Conservation (phyloP, 495 filamentous ascomycete genomes). For the Penicillium maclennaniae region DNA sequence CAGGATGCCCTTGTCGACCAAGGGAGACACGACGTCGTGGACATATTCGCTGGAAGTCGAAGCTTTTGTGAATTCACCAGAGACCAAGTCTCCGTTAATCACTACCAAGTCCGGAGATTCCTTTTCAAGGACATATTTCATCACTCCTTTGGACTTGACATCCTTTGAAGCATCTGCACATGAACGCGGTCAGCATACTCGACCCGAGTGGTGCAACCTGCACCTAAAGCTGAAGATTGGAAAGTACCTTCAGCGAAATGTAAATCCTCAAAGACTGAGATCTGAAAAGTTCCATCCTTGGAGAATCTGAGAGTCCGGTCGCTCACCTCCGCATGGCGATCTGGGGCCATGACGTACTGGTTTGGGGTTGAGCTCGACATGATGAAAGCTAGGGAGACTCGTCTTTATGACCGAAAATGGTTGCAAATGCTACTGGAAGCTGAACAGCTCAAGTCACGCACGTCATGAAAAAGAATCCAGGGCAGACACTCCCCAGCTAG, state of each 20-base stretch:
- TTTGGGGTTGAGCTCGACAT: neutral
- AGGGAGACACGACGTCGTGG: slow-evolving; percentile 56
- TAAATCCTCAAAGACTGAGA: slow-evolving; percentile 62
- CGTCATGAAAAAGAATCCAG: neutral
- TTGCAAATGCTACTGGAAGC: neutral
- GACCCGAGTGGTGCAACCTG: neutral
- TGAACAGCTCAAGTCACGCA: neutral
- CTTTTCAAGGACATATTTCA: slow-evolving; percentile 55
- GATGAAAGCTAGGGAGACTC: neutral
- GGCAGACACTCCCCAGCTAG: neutral
- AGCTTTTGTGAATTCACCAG: slow-evolving; percentile 59
- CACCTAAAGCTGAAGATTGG: neutral
- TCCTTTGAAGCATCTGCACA: slow-evolving; percentile 34
- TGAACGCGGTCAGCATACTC: neutral
- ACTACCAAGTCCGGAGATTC: slow-evolving; percentile 60
- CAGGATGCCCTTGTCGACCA: slow-evolving; percentile 46
- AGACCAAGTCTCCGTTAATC: slow-evolving; percentile 72
- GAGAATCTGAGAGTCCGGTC: slow-evolving; percentile 18
- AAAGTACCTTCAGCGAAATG: slow-evolving; percentile 32
- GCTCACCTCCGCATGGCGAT: neutral
- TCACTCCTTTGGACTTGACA: slow-evolving; percentile 52
- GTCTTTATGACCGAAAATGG: neutral
- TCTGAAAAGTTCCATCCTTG: slow-evolving; percentile 35
- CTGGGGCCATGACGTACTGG: neutral
- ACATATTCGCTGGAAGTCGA: slow-evolving; percentile 58